Evolutionary conservation across 768 basidiomycete genomes (phyloP).

Genomic region (Tulasnella sp.): DNA sequence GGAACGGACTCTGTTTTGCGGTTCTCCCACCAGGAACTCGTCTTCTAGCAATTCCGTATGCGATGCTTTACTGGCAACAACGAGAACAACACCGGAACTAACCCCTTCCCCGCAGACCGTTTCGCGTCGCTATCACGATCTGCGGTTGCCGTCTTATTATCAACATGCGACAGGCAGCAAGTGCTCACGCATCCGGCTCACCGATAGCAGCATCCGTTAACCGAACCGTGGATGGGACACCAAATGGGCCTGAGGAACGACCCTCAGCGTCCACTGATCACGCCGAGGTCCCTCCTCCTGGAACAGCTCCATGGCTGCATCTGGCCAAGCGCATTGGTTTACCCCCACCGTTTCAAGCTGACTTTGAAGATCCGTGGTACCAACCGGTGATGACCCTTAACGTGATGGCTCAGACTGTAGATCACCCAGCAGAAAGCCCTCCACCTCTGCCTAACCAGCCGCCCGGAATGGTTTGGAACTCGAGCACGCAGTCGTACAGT

Average conservation of each 20-base stretch:
- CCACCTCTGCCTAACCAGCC: background rate
- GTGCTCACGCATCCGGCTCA: background rate
- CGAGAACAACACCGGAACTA: background rate
- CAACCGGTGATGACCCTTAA: constrained; percentile 21
- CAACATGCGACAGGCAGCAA: constrained; percentile 20
- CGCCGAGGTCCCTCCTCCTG: background rate
- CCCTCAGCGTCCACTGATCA: background rate
- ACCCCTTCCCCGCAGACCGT: background rate
- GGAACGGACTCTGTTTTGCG: background rate
- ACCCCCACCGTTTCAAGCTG: constrained; percentile 6
- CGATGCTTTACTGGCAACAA: background rate
- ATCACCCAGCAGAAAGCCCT: background rate
- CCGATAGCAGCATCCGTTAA: background rate
- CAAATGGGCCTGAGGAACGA: background rate
- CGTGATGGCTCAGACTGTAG: background rate
- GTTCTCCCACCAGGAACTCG: constrained; percentile 5
- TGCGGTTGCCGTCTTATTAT: constrained; percentile 21
- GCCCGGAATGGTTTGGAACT: background rate
- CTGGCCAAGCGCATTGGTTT: constrained; percentile 16
- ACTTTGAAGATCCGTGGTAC: background rate
- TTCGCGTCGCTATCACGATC: constrained; percentile 17
- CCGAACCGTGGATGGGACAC: background rate
- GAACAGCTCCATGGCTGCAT: background rate
- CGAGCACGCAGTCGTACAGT: background rate
- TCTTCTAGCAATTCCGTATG: constrained; percentile 9